Base-by-base conservation (phyloP, 495 filamentous ascomycete species). In the Penicillium parvum region DNA sequence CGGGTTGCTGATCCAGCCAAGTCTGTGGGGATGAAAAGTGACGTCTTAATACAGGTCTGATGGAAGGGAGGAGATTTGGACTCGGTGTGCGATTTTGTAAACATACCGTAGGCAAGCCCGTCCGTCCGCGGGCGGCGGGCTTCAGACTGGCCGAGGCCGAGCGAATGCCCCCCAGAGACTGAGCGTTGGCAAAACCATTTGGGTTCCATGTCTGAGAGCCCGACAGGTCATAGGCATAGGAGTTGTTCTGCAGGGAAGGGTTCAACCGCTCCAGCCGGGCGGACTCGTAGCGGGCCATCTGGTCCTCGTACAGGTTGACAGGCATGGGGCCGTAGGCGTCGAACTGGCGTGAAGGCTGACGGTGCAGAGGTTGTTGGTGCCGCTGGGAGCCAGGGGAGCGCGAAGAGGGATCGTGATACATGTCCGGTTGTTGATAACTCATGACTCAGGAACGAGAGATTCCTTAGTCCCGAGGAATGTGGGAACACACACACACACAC, bases 151-250 rank as follows among this genome's bases (percentile, higher is more conserved):
- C 69, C 4, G 77, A 76, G 30, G 73, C 70, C 17, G 74, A 72
- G 22, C 76, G 73, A 49, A 79, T 72, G 19, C 69, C 72, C 28
- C 70, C 73, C 26, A 80, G 63, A 26, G 72, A 57, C 53, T 76
- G 74, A 44, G 69, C 59, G 43, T 73, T 72, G 42, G 64, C 65
- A 50, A 76, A 76, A 23, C 73, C 76, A 50, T 72, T 71, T 26
- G 75, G 71, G 41, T 84, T 85, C 81, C 82, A 85, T 5, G 78
- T 79, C 56, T 83, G 79, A n/a, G 78, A 78, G 22, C 74, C 78
- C 36, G 76, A 69, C 43, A 80, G 65, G 43, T 82, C 79, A 47
- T 81, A 83, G 9, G 72, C 75, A 52, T 81, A 81, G 20, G 60
- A 65, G 34, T 63, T 68, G 43, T 70, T 69, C 42, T 73, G 63